A percentile compares a stretch with the other conserved stretches of the same genome.
These are phyloP conservation scores for Apostasia shenzhenica DNA, from an alignment of 106 monocot species.

Conservation along the genomic window DNA sequence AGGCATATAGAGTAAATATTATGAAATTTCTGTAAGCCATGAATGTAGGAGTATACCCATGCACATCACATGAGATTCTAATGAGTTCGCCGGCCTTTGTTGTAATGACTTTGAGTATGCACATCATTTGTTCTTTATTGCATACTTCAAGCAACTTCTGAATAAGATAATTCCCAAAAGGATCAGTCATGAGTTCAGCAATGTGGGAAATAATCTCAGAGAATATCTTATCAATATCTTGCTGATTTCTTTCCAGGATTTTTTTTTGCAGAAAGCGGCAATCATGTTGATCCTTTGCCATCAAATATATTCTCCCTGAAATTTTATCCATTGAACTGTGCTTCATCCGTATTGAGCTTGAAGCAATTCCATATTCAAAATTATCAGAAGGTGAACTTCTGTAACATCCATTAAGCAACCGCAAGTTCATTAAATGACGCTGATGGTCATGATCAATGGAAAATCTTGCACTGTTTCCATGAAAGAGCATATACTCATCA, in stretches of 20 bases:
- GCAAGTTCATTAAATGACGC: not conserved
- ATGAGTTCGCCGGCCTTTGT: conserved; percentile 20
- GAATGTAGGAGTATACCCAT: conserved; percentile 36
- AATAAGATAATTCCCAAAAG: conserved; percentile 50
- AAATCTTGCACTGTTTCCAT: not conserved
- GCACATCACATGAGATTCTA: conserved; percentile 48
- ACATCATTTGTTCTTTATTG: conserved; percentile 33
- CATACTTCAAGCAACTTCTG: conserved; percentile 57
- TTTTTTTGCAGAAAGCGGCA: conserved; percentile 48
- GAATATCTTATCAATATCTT: conserved; percentile 51
- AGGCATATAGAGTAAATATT: not conserved
- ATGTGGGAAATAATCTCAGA: conserved; percentile 43
- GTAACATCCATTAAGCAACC: conserved; percentile 1
- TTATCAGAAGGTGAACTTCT: conserved; percentile 1
- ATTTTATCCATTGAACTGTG: conserved; percentile 30
- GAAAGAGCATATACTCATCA: conserved; percentile 8
- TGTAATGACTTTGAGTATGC: conserved; percentile 36
- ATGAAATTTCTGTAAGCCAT: not conserved
- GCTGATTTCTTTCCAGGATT: conserved; percentile 25
- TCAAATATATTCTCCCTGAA: conserved; percentile 17
- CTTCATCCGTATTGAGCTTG: conserved; percentile 7
- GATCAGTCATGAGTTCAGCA: conserved; percentile 54
- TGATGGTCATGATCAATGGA: conserved; percentile 1
- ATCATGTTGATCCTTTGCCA: conserved; percentile 56
- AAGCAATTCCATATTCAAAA: conserved; percentile 1